Evolutionary conservation across 2,329 filamentous ascomycete genomes (phyloP), one percentile per base, ranked within the genome.

Genomic region (Botrytis fabae): DNA sequence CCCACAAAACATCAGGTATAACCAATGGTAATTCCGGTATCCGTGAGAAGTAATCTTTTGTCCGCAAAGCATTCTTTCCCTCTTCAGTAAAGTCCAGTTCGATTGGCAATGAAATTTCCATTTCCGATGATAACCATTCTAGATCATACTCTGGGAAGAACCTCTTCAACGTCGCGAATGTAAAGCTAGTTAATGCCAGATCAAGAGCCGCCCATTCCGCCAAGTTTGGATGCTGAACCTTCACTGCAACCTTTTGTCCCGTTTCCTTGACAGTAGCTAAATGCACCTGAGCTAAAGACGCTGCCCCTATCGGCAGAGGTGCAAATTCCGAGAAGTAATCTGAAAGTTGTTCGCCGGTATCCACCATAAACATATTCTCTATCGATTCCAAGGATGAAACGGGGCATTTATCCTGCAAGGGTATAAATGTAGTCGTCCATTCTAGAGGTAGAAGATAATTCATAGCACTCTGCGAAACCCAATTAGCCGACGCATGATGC

Each of bases 81-180:
- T 99, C 96, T 78, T 90, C 90, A 57, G 89, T 85, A 80, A 99
- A 99, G 81, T 99, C 92, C 70, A 99, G 86, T 82, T 99, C 96
- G 80, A 95, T 91, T 0, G 96, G 96, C 10, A 99, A 84, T 4
- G 94, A 98, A 32, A 90, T 84, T 74, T 98, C 93, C 92, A 99
- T 97, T 83, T 99, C 96, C 12, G 91, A 90, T 1, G 94, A 95
- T 16, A 99, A 85, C 96, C 96, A 99, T 80, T 97, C 95, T 42
- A 99, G 86, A 81, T 99, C 96, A 82, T 99, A 99, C 78, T 98
- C 95, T 3, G 97, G 97, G 80, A 99, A 99, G 85, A 95, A 98
- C 73, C 89, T 88, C 83, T 97, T 97, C 74, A 99, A 85, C 0
- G 92, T 96, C 18, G 91, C 90, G 82, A 99, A 99, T 0, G 95